Base-by-base conservation (phyloP, 352 stramenopile genomes). In the Lagenidium sp. region DNA sequence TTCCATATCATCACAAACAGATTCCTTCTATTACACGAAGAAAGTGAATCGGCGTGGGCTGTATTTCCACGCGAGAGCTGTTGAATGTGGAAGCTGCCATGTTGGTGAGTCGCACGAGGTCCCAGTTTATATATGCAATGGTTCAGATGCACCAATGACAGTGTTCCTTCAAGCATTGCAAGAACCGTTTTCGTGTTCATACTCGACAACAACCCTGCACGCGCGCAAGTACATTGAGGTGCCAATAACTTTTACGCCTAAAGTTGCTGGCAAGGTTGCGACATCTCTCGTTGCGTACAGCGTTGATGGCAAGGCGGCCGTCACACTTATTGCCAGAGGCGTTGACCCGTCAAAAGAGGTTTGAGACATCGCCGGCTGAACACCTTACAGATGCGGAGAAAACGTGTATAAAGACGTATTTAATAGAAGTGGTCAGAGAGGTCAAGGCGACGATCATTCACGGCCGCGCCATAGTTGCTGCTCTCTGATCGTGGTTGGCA, bases 11-110 rank as follows among this genome's bases (percentile, higher is more conserved):
- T 69, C 66, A 13, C 78, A 91, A 23, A 85, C 75, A 1, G 75
- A 91, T 53, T 82, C 78, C 7, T 91, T 88, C 54, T 91, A 91
- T 54, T 91, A 88, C 55, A 89, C 77, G 2, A 90, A 89, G 44
- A 81, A 71, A 32, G 59, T 67, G 21, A 84, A 82, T 35, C 80
- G 78, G 18, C 60, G 63, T 24, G 79, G 76, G 0, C 44, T 94
- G 29, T 94, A 91, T 47, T 94, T 94, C 42, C 78, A 91, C 26
- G 76, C 81, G 4, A 70, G 73, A 45, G 76, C 73, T n/a, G 78
- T 94, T 24, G 81, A 94, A 24, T 94, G 76, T 45, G 81, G 81
- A 26, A 77, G 61, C 31, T 86, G 73, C 47, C 58, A 65, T 21
- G 64, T 91, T 29, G 76, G 74, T 20, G 71, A 87, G 47, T 85